Evolutionary conservation across 768 basidiomycete genomes (phyloP), one percentile per base, ranked within the genome.

Genomic region (Megacollybia marginata): DNA sequence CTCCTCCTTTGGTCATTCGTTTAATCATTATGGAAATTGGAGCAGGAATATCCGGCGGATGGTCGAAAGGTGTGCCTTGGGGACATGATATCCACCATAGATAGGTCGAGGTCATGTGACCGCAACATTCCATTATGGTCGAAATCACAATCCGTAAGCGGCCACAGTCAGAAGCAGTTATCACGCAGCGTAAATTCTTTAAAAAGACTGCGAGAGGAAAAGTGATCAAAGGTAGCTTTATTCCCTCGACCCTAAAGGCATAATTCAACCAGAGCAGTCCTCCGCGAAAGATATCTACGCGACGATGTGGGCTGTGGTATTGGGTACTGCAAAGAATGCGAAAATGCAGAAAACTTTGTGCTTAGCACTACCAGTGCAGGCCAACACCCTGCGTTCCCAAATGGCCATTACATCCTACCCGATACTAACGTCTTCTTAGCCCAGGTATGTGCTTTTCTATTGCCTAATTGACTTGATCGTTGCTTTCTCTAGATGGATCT

Each of bases 361-460:
- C 23, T 28, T 3, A 6, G 63, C 68, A 10, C 71, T 94, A 5
- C 86, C 91, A 16, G 57, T 4, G 91, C 91, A 7, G 80, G 79
- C 47, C 59, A 63, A 0, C 87, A 93, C 64, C 64, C 71, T 23
- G 54, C 64, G 0, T 87, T 78, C 60, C 72, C 79, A 0, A 60
- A 73, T 48, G 88, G 88, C 0, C 90, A 95, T 59, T 93, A 83
- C 60, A 64, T 97, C 23, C 69, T 99, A 12, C 89, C 93, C 5
- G 95, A 99, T 62, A 98, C 95, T 15, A 99, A 99, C 66, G 81
- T 96, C 13, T 91, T 96, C 59, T 73, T 99, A 11, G 79, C 89
- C 13, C 94, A 97, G 74, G 92, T 85, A 44, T 36, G 72, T 6
- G 23, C 23, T 6, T 28, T 28, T 64, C 10, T 13, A 46, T 49